Evolutionary conservation across 129 eudicot species (phyloP).

Genomic region (Centella asiatica): DNA sequence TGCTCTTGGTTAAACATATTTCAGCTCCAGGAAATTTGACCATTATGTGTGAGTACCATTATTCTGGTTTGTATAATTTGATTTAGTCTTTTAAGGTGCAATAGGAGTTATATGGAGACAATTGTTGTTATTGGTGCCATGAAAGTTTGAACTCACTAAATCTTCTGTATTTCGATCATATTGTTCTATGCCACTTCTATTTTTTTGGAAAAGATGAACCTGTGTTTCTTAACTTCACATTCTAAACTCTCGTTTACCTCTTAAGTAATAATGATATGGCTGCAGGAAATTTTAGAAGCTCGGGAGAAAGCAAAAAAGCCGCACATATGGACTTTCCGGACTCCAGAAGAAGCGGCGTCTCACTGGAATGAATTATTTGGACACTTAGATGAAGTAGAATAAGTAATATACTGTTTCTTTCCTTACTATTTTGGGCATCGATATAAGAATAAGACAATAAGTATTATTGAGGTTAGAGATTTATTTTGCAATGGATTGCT

Average conservation of each 20-base stretch:
- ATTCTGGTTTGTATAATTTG: neutral
- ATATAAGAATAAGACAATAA: neutral
- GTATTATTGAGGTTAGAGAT: neutral
- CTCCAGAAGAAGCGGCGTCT: conserved; percentile 59
- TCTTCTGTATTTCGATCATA: neutral
- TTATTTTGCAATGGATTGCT: neutral
- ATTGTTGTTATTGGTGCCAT: neutral
- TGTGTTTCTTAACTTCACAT: neutral
- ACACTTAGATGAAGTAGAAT: conserved; percentile 28
- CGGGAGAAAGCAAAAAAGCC: conserved; percentile 60
- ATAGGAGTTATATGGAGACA: too few species aligned
- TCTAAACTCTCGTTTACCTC: neutral
- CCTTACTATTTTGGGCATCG: neutral
- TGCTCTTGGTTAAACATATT: neutral
- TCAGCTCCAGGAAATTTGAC: neutral
- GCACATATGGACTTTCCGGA: conserved; percentile 67
- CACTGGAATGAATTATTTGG: conserved; percentile 39
- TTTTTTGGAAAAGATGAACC: neutral
- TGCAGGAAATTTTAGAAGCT: conserved; percentile 61
- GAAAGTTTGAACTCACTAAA: neutral
- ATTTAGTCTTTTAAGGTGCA: neutral
- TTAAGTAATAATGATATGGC: neutral
- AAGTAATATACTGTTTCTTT: neutral
- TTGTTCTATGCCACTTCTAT: neutral
- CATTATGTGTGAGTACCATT: neutral